Evolutionary conservation across 345 rosid species (phyloP).

Genomic region (Syzygium aromaticum): DNA sequence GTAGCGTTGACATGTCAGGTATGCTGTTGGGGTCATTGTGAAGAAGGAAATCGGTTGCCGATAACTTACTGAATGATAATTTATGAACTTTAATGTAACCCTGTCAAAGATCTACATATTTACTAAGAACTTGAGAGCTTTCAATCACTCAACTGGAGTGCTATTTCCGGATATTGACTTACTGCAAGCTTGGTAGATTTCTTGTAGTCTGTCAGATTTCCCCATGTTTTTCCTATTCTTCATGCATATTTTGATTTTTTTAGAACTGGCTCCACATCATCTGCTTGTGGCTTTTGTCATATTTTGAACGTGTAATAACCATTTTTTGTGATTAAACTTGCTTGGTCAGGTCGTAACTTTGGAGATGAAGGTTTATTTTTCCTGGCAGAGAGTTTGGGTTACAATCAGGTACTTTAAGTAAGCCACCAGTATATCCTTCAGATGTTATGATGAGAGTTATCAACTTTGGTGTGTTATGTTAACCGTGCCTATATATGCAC

Average conservation of each 20-base stretch:
- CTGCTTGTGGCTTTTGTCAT: not conserved
- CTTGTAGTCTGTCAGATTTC: not conserved
- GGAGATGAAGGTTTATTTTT: constrained; percentile 93
- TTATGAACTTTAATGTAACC: not conserved
- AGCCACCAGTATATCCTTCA: not conserved
- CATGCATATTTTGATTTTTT: not conserved
- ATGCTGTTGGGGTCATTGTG: constrained; percentile 1
- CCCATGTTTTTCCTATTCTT: not conserved
- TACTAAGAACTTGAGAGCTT: not conserved
- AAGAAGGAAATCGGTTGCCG: not conserved
- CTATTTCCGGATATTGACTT: not conserved
- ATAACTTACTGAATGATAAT: not conserved
- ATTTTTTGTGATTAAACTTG: not conserved
- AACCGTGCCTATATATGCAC: not conserved
- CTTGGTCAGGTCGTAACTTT: constrained; percentile 65
- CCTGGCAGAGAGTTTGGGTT: constrained; percentile 83
- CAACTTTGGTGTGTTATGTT: not conserved
- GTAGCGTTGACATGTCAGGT: constrained; percentile 96
- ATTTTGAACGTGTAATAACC: not conserved
- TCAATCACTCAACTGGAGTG: not conserved
- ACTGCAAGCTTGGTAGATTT: not conserved
- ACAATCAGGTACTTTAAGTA: constrained; percentile 57
- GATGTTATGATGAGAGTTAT: not conserved
- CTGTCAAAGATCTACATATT: not conserved
- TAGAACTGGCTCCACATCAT: not conserved